Base-by-base conservation (phyloP, 805 yeast species). In the Tetrapisispora fleetii region DNA sequence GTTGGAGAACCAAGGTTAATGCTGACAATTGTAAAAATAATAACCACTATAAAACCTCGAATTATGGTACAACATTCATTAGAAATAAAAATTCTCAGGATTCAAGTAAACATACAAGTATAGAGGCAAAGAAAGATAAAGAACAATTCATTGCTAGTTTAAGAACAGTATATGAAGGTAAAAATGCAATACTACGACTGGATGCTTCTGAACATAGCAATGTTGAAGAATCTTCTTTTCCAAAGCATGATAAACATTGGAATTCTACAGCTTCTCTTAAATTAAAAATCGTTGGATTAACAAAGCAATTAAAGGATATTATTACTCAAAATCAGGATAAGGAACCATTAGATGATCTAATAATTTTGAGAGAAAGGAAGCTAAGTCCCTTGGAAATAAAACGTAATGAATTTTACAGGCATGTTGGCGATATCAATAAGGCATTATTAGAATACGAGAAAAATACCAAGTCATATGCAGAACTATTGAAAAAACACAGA, bases 401-500 rank as follows among this genome's bases (percentile, higher is more conserved):
- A 46, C 55, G 57, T 21, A 48, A 48, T 22, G 55, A 56, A n/a
- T 57, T 53, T 44, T 50, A 53, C 24, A 43, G 49, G 35, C 52
- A 55, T 17, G 48, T 50, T 24, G 50, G 56, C 16, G 54, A 52
- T 39, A 61, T 65, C 43, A 63, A 65, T 40, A 54, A 60, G n/a
- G 54, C 64, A 6, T 50, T 60, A 16, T 40, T 59, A 14, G 55
- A 60, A 6, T 65, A 67, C 46, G 66, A 64, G 36, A 60, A 63
- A 28, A 71, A 68, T 38, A 73, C 67, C 55, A 69, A 67, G 48
- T 71, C 67, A 45, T 76, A 74, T 51, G 75, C 70, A 52, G 68
- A 68, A 48, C 63, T 74, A 19, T 58, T 75, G 50, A 71, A 65
- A 21, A 63, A 65, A 19, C 54, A 60, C 19, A 54, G 56, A 40